Conservation (phyloP, 73 alveolate genomes). For the Paramecium caudatum region DNA sequence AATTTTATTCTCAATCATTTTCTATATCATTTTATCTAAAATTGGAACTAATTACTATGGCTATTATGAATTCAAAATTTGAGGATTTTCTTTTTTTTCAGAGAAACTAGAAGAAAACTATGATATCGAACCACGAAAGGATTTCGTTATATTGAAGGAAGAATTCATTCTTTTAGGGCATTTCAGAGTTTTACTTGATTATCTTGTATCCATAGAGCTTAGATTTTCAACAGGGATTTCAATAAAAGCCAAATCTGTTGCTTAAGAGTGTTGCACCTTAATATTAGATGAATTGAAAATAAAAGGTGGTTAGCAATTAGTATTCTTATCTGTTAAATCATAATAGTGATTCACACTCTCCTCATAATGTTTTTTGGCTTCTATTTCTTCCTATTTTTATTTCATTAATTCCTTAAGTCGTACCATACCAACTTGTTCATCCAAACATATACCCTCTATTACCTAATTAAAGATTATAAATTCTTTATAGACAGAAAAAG, state of each 20-base stretch:
- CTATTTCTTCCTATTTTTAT: background rate
- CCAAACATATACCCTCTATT: background rate
- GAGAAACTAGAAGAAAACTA: background rate
- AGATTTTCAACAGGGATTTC: slow-evolving; percentile 2
- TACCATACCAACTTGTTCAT: slow-evolving; percentile 1
- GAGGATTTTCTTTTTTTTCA: background rate
- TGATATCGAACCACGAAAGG: background rate
- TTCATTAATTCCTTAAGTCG: background rate
- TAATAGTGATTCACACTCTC: background rate
- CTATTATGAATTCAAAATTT: background rate
- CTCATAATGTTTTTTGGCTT: background rate
- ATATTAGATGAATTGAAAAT: background rate
- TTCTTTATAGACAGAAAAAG: background rate
- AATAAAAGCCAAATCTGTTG: slow-evolving; percentile 1
- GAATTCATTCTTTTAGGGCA: background rate
- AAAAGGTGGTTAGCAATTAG: background rate
- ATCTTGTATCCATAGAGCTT: slow-evolving; percentile 35
- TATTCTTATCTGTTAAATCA: background rate
- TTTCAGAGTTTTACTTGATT: slow-evolving; percentile 27
- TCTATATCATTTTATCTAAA: slow-evolving; percentile 56
- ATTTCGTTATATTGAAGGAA: background rate
- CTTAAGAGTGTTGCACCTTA: background rate
- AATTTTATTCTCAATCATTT: slow-evolving; percentile 29
- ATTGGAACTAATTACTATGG: background rate
- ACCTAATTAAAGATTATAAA: background rate